phyloP scores from a whole-genome alignment of 2,329 filamentous ascomycete species.

The Phaeosphaeriaceae sp. region DNA sequence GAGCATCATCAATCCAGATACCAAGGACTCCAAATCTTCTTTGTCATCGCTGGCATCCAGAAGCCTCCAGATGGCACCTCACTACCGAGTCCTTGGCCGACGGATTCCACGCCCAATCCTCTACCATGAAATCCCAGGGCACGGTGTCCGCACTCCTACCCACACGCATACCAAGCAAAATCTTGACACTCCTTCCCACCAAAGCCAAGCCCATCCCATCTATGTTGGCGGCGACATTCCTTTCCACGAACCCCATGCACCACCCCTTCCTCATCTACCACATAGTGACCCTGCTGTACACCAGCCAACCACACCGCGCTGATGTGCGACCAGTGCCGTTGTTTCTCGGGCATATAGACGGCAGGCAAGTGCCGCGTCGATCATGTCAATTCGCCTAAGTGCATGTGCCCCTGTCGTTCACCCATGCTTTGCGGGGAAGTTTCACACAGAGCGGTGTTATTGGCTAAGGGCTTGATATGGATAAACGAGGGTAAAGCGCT shows the following conservation, averaged over 20 bases:
- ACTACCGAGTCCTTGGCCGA: neutral
- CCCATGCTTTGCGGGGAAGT: slow-evolving; percentile 1
- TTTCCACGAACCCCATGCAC: neutral
- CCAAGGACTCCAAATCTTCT: neutral
- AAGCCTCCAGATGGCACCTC: neutral
- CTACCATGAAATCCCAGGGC: neutral
- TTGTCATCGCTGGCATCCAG: neutral
- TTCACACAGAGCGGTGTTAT: neutral
- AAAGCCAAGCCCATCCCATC: neutral
- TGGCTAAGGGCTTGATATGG: slow-evolving; percentile 2
- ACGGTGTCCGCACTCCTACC: neutral
- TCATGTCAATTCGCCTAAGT: neutral
- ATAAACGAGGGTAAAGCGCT: slow-evolving; percentile 8
- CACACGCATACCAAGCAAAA: neutral
- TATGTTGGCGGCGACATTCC: neutral
- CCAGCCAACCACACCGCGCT: slow-evolving; percentile 1
- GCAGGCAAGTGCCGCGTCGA: slow-evolving; percentile 3
- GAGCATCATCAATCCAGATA: too few species aligned
- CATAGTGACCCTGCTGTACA: too few species aligned
- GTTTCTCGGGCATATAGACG: neutral
- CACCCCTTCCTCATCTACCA: neutral
- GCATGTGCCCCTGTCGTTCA: neutral
- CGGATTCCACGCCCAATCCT: too few species aligned
- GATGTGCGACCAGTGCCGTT: neutral
- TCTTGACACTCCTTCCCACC: neutral